phyloP scores from a whole-genome alignment of 441 rosid genomes.

The Daphne laureola region DNA sequence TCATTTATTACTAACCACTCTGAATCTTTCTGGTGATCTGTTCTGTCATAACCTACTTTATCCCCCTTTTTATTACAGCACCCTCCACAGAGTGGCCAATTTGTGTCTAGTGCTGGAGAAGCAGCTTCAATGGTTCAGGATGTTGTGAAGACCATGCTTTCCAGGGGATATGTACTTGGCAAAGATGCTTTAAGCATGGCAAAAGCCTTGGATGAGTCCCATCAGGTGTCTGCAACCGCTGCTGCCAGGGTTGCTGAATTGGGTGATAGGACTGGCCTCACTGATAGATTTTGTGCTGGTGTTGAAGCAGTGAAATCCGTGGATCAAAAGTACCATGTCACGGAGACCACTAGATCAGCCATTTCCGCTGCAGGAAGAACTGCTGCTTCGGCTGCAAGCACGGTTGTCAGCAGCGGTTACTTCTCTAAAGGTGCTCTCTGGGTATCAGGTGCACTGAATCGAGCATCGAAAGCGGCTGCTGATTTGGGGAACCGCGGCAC shows the following conservation, averaged over 20 bases:
- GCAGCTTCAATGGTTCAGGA: slow-evolving; percentile 53
- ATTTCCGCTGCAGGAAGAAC: slow-evolving; percentile 42
- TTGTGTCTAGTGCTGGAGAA: slow-evolving; percentile 42
- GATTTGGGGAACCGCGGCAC: slow-evolving; percentile 36
- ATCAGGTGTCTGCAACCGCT: slow-evolving; percentile 51
- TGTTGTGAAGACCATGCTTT: slow-evolving; percentile 47
- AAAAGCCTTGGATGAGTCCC: slow-evolving; percentile 48
- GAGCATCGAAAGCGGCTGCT: slow-evolving; percentile 45
- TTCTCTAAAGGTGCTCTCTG: slow-evolving; percentile 55
- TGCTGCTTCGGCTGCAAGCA: slow-evolving; percentile 42
- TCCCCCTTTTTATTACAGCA: slow-evolving; percentile 16
- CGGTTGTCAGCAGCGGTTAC: slow-evolving; percentile 46
- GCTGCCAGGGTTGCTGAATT: slow-evolving; percentile 42
- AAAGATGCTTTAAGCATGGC: slow-evolving; percentile 56
- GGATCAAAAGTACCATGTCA: slow-evolving; percentile 43
- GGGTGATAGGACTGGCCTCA: slow-evolving; percentile 42
- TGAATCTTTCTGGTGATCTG: neutral
- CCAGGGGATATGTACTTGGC: slow-evolving; percentile 45
- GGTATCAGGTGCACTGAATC: slow-evolving; percentile 45
- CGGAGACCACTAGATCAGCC: slow-evolving; percentile 42
- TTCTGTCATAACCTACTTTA: neutral
- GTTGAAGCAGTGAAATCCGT: slow-evolving; percentile 43
- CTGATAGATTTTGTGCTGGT: slow-evolving; percentile 41
- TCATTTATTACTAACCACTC: neutral
- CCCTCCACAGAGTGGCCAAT: slow-evolving; percentile 23